Evolutionary conservation across 78 protist species (phyloP).

Genomic region (Protostelium mycophagum): DNA sequence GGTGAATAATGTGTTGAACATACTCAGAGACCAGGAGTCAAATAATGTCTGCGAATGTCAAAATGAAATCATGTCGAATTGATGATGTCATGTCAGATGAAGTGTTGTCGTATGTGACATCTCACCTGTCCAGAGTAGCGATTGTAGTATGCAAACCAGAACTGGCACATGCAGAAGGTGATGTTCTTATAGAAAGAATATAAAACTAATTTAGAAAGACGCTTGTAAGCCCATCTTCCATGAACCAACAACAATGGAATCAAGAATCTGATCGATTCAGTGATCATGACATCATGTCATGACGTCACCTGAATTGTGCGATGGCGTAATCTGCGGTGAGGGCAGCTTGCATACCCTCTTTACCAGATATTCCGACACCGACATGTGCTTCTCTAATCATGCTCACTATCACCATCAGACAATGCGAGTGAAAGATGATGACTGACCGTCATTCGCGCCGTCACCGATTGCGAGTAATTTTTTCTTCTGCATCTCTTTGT

Average conservation of each 20-base stretch:
- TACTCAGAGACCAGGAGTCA: slow-evolving; percentile 45
- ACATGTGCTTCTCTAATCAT: slow-evolving; percentile 63
- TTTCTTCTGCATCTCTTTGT: not conserved
- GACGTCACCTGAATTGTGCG: slow-evolving; percentile 68
- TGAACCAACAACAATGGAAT: slow-evolving; percentile 73
- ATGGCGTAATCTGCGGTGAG: slow-evolving; percentile 85
- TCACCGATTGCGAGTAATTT: slow-evolving; percentile 89
- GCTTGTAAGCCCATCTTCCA: slow-evolving; percentile 86
- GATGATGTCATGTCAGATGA: no score
- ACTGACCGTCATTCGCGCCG: slow-evolving; percentile 91
- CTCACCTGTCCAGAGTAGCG: slow-evolving; percentile 70
- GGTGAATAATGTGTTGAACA: slow-evolving; percentile 71
- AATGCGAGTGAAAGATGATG: not conserved
- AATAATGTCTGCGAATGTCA: slow-evolving; percentile 32
- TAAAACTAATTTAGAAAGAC: slow-evolving; percentile 69
- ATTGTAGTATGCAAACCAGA: slow-evolving; percentile 68
- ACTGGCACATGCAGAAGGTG: slow-evolving; percentile 48
- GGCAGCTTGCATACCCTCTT: slow-evolving; percentile 91
- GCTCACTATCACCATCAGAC: slow-evolving; percentile 5
- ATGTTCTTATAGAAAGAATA: slow-evolving; percentile 74
- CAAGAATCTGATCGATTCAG: slow-evolving; percentile 12
- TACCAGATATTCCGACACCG: slow-evolving; percentile 96
- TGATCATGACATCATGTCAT: not conserved
- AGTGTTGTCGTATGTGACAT: no score
- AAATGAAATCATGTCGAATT: no score